These are phyloP conservation scores for Fusarium euwallaceae DNA, from an alignment of 2,329 filamentous ascomycete genomes.

Conservation along the genomic window DNA sequence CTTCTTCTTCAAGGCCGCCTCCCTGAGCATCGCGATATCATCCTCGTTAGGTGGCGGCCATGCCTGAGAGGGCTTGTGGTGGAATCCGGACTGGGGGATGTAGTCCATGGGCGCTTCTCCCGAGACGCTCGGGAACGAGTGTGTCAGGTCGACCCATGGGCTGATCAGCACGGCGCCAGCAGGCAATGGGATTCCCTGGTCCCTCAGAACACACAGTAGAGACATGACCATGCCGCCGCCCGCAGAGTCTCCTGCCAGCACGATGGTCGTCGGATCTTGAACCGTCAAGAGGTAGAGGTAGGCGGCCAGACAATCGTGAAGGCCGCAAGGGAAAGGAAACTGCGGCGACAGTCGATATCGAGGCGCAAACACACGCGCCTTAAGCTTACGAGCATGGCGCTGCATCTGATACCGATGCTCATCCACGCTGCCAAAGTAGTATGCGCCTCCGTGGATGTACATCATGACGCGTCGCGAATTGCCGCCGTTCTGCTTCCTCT, in stretches of 20 bases:
- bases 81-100: constrained; percentile 88
- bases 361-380: constrained; percentile 89
- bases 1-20: constrained; percentile 61
- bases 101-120: constrained; percentile 83
- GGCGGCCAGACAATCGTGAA: constrained; percentile 89
- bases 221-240: constrained; percentile 91
- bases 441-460: constrained; percentile 94
- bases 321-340: constrained; percentile 93
- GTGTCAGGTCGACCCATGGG: constrained; percentile 95
- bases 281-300: constrained; percentile 85
- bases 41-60: constrained; percentile 94
- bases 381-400: constrained; percentile 92
- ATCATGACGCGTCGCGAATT: constrained; percentile 84
- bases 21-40: constrained; percentile 70
- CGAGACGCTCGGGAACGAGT: constrained; percentile 93
- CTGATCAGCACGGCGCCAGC: constrained; percentile 92
- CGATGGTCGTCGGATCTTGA: constrained; percentile 84
- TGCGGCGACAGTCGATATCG: constrained; percentile 91
- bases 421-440: constrained; percentile 95
- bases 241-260: constrained; percentile 92
- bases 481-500: constrained; percentile 73
- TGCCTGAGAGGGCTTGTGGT: constrained; percentile 88
- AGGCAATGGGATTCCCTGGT: constrained; percentile 85
- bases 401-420: constrained; percentile 99
- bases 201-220: constrained; percentile 83